These are phyloP conservation scores for Harrya chromipes DNA, from an alignment of 768 basidiomycete genomes.

Conservation along the genomic window DNA sequence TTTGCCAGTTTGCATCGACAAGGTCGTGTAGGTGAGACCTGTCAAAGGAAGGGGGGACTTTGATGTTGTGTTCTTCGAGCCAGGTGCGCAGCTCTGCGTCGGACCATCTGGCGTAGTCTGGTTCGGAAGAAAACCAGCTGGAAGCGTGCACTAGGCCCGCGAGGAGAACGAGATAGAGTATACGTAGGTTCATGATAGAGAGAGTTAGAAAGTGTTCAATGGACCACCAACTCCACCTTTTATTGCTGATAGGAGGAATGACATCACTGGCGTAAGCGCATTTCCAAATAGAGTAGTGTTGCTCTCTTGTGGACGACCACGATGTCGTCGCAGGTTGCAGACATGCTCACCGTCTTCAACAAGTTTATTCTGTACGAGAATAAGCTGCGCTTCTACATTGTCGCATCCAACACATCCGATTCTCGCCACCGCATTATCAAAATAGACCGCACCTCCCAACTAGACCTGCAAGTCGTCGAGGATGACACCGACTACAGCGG, in stretches of 20 bases:
- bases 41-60: conserved; percentile 45
- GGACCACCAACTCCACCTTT: not conserved
- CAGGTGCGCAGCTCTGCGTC: conserved; percentile 59
- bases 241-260: conserved; percentile 20
- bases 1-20: conserved; percentile 62
- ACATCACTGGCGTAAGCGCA: conserved; percentile 18
- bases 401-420: conserved; percentile 86
- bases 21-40: conserved; percentile 41
- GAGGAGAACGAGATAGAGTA: conserved; percentile 30
- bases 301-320: not conserved
- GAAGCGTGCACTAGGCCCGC: conserved; percentile 43
- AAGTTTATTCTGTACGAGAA: conserved; percentile 96
- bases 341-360: conserved; percentile 40
- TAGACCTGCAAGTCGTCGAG: conserved; percentile 74
- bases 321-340: not conserved
- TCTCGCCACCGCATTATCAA: conserved; percentile 90
- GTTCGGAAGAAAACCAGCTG: conserved; percentile 46
- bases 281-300: conserved; percentile 5
- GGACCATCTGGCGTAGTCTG: conserved; percentile 56
- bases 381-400: conserved; percentile 83
- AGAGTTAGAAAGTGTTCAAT: not conserved
- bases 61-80: conserved; percentile 65
- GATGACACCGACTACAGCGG: conserved; percentile 87
- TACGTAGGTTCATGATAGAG: conserved; percentile 14
- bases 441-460: conserved; percentile 82